Evolutionary conservation across 306 rosid genomes (phyloP), one percentile per base, ranked within the genome.

Genomic region (Comarum palustre): DNA sequence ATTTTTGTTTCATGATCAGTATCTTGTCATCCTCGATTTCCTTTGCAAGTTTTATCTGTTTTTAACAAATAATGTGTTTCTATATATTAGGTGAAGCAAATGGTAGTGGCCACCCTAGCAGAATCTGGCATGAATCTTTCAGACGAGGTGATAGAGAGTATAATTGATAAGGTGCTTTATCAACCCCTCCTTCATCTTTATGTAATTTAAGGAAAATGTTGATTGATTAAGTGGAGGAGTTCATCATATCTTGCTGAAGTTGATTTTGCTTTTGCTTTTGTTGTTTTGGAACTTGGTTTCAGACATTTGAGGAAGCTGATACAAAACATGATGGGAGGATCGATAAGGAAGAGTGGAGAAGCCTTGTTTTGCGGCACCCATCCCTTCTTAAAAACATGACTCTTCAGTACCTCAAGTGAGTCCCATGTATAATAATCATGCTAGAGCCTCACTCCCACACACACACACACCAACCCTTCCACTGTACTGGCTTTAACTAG

Each of bases 301-400:
- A 95, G 99, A 95, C 99, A 68, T 95, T 95, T 59, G 99, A 95
- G 85, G 99, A 95, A 86, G 99, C 97, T 34, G 97, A 95, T 76
- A 95, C 99, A 7, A 95, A 95, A 81, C 97, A 92, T 74, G 99
- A 95, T 32, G 99, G 99, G 65, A 87, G 81, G 84, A 95, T 95
- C 32, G 99, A 95, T 86, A 95, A 95, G 86, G 99, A 95, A 79
- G 97, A 95, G 81, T 95, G 99, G 99, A 86, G 97, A 85, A 90
- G 80, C 84, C 97, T 91, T 50, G 99, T 95, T 64, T 57, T 87
- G 84, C 90, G 93, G 22, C 97, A 95, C 76, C 99, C 99, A 0
- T 95, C 99, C 31, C 99, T 95, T 75, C 77, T 95, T 84, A 95
- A 95, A 76, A 95, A 95, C 78, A 95, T 92, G 97, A 95, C 96